phyloP scores from a whole-genome alignment of 257 asterid genomes.

The Euphrasia confusa region DNA sequence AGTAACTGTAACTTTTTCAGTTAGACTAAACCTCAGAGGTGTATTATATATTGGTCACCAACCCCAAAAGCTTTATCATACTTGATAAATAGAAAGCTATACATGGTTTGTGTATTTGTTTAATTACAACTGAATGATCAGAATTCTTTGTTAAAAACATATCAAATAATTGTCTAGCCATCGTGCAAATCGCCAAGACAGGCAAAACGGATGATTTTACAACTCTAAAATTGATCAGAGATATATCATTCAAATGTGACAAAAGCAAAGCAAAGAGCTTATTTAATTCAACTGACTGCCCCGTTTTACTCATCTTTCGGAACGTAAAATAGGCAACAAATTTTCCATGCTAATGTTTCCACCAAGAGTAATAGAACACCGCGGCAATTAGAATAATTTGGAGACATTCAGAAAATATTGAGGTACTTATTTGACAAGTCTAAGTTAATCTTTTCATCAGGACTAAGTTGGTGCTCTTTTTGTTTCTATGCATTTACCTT shows the following conservation, averaged over 20 bases:
- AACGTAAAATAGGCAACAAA: too few species aligned
- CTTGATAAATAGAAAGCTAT: not conserved
- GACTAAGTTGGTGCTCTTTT: not conserved
- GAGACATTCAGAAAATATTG: slow-evolving; percentile 3
- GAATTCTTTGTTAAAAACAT: not conserved
- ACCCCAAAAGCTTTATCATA: not conserved
- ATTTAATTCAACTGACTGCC: not conserved
- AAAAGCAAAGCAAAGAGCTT: not conserved
- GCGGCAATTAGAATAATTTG: not conserved
- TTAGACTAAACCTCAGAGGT: not conserved
- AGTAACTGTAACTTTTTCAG: not conserved
- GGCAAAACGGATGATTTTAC: not conserved
- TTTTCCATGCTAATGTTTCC: too few species aligned
- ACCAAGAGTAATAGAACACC: not conserved
- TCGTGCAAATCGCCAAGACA: not conserved
- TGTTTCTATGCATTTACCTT: not conserved
- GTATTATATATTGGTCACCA: not conserved
- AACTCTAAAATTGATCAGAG: not conserved
- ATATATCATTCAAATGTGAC: not conserved
- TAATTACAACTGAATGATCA: slow-evolving; percentile 2
- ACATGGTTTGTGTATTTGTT: not conserved
- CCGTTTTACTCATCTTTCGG: too few species aligned
- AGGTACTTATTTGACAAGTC: not conserved
- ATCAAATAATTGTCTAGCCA: not conserved
- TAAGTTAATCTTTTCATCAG: not conserved